Percentiles rank a stretch among this genome's conserved stretches.
These are phyloP conservation scores for Clonostachys chloroleuca DNA, from an alignment of 2,329 filamentous ascomycete species.

Conservation along the genomic window DNA sequence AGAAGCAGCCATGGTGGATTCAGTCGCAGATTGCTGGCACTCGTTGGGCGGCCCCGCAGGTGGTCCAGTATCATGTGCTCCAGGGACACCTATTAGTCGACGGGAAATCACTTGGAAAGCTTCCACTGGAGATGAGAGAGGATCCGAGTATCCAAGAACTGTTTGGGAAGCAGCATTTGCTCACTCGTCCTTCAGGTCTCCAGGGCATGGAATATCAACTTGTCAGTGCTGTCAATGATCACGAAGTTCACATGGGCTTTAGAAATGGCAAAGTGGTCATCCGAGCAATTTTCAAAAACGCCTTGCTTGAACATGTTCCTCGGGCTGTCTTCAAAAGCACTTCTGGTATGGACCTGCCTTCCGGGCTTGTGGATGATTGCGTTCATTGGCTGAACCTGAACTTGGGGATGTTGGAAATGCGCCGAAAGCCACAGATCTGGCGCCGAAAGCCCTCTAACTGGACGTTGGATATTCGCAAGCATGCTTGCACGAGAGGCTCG, in stretches of 20 bases:
- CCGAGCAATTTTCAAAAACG: slow-evolving; percentile 18
- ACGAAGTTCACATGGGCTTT: slow-evolving; percentile 49
- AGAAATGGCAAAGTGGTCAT: slow-evolving; percentile 33
- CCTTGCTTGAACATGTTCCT: slow-evolving; percentile 25
- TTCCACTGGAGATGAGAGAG: slow-evolving; percentile 46
- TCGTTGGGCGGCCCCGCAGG: slow-evolving; percentile 7
- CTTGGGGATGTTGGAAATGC: slow-evolving; percentile 39
- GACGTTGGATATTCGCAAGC: slow-evolving; percentile 19
- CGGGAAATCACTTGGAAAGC: slow-evolving; percentile 27
- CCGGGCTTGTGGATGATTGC: slow-evolving; percentile 41
- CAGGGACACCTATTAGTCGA: slow-evolving; percentile 28
- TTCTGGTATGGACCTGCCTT: slow-evolving; percentile 41
- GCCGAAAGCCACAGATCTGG: slow-evolving; percentile 32
- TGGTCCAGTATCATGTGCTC: slow-evolving; percentile 23
- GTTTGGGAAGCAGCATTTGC: slow-evolving; percentile 47
- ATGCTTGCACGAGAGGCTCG: neutral
- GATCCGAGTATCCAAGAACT: slow-evolving; percentile 37
- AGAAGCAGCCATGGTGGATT: slow-evolving; percentile 5
- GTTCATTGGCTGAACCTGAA: slow-evolving; percentile 56
- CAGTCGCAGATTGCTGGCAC: neutral
- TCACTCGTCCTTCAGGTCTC: slow-evolving; percentile 45
- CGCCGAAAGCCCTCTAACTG: slow-evolving; percentile 15
- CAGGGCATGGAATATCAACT: slow-evolving; percentile 47
- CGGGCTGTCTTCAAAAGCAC: slow-evolving; percentile 14
- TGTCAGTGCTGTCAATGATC: slow-evolving; percentile 8